phyloP scores from a whole-genome alignment of 768 basidiomycete species.

The Termitomyces sp. region DNA sequence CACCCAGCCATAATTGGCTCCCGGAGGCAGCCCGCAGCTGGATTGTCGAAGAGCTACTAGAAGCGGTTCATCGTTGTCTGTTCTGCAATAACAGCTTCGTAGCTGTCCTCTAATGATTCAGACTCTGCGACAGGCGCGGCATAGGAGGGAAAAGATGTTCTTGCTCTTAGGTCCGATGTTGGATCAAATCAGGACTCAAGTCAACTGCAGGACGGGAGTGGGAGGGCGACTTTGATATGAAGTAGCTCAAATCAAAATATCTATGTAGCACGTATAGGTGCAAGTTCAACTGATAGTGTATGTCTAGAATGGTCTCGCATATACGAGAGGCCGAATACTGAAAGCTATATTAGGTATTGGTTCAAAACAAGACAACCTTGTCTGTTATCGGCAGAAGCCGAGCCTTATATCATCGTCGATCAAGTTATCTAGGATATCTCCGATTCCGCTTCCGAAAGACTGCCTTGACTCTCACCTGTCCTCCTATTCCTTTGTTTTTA shows the following conservation, averaged over 20 bases:
- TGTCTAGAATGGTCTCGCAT: too few species aligned
- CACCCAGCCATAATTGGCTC: constrained; percentile 34
- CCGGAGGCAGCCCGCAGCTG: constrained; percentile 49
- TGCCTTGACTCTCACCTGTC: not conserved
- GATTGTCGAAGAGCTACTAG: constrained; percentile 60
- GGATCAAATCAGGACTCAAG: not conserved
- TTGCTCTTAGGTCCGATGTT: not conserved
- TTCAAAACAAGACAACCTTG: too few species aligned
- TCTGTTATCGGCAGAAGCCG: constrained; percentile 1
- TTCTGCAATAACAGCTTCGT: constrained; percentile 69
- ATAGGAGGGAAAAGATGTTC: not conserved
- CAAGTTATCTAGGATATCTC: constrained; percentile 13
- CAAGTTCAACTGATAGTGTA: not conserved
- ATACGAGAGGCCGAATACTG: too few species aligned
- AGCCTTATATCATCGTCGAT: constrained; percentile 11
- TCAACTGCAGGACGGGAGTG: not conserved
- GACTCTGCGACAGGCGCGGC: too few species aligned
- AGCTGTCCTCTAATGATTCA: constrained; percentile 34
- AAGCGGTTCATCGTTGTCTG: constrained; percentile 63
- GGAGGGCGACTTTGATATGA: not conserved
- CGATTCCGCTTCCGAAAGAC: constrained; percentile 8
- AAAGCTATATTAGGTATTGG: too few species aligned
- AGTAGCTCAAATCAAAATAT: not conserved
- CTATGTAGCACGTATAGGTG: not conserved
- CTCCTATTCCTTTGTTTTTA: constrained; percentile 6